Evolutionary conservation across 1,284 basidiomycete genomes (phyloP), one percentile per base, ranked within the genome.

Genomic region (Apiotrichum mycotoxinovorans): DNA sequence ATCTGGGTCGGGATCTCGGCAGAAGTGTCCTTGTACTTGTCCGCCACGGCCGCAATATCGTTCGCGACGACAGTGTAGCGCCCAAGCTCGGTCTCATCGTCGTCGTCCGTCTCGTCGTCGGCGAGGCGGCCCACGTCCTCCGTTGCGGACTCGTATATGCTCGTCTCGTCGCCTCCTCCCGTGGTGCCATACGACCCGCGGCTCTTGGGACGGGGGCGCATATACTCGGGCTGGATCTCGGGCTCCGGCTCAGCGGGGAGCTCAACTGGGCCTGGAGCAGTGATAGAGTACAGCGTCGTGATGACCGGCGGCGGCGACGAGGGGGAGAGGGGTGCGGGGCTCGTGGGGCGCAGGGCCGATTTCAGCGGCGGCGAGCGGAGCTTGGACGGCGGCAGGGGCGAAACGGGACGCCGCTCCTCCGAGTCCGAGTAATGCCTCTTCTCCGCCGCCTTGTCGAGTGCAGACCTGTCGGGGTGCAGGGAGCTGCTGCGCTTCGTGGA

Each of bases 71-170:
- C 67, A 42, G 73, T 62, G 63, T 72, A 75, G 2, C 55, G 51
- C 15, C 58, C 47, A 1, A 57, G 34, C 34, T 63, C 56, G 2
- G 56, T 57, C 12, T 60, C 65, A 26, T 64, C 67, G 23, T 70
- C 69, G 15, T 69, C 68, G 25, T 72, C 71, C 23, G 64, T 64
- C 5, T 68, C 66, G 23, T 52, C 58, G 23, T 59, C 52, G 46
- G 54, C 51, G 42, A 44, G 20, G 14, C 12, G 34, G 30, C n/a
- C 22, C 25, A 22, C 68, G 37, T 66, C 68, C 54, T 76, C 76
- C 14, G 62, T 56, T 1, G 75, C 75, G 15, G 72, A 73, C 59
- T 76, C 76, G 61, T 76, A 76, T 26, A 78, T 61, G 37, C 64
- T 68, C 17, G 63, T 67, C 7, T 64, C 68, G 45, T 73, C 72